Conservation (phyloP, 768 basidiomycete genomes). For the Paxillus involutus region DNA sequence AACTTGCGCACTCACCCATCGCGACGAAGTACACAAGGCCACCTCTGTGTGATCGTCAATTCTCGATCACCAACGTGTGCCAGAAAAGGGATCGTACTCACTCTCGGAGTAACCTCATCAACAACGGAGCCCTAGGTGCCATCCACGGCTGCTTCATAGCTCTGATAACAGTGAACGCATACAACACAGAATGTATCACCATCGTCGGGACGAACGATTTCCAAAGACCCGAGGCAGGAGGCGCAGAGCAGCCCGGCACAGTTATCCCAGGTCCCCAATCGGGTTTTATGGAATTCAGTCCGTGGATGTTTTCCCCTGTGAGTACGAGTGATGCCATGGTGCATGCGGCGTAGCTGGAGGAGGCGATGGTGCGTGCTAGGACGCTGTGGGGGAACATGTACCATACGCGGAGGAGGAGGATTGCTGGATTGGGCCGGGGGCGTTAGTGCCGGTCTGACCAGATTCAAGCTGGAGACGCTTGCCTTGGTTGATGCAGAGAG, state of each 20-base stretch:
- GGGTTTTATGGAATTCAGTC: neutral
- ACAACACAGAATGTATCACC: constrained; percentile 4
- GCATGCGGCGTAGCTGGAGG: constrained; percentile 4
- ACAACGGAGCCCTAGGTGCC: neutral
- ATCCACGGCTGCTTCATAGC: neutral
- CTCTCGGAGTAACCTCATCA: constrained; percentile 3
- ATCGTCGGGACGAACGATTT: constrained; percentile 1
- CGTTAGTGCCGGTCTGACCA: neutral
- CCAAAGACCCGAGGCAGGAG: constrained; percentile 3
- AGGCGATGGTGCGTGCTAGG: neutral
- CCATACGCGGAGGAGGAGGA: constrained; percentile 11
- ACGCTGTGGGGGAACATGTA: constrained; percentile 7
- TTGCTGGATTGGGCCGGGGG: neutral
- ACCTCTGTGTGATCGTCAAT: neutral
- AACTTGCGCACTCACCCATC: constrained; percentile 3
- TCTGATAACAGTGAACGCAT: constrained; percentile 2
- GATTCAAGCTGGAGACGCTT: neutral
- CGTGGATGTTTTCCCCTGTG: neutral
- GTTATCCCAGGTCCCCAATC: neutral
- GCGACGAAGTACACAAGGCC: constrained; percentile 7
- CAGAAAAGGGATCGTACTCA: neutral
- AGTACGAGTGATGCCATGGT: neutral
- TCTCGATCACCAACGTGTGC: neutral
- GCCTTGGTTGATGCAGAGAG: constrained; percentile 9
- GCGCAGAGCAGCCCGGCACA: constrained; percentile 4